These are phyloP conservation scores for Vigna hirtella DNA, from an alignment of 306 rosid species.

Conservation along the genomic window DNA sequence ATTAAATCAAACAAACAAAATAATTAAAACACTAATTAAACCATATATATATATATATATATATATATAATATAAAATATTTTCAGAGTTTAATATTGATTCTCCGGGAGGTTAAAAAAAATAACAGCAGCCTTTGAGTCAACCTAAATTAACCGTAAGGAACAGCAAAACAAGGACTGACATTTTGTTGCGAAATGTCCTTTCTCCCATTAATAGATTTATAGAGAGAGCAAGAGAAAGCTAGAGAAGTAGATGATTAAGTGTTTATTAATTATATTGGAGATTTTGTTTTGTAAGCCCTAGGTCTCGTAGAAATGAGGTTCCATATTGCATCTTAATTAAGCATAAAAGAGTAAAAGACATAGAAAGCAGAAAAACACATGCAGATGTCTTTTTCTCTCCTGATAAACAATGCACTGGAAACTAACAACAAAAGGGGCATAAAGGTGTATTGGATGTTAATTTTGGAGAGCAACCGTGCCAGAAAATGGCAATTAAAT, in stretches of 20 bases:
- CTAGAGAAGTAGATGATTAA: not conserved
- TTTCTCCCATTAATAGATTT: not conserved
- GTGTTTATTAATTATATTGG: not conserved
- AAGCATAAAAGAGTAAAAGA: constrained; percentile 11
- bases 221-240: not conserved
- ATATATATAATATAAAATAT: too few species aligned
- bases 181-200: constrained; percentile 23
- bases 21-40: too few species aligned
- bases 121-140: not conserved
- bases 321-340: not conserved
- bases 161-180: constrained; percentile 19
- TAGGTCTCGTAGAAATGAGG: constrained; percentile 26
- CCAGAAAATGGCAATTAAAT: constrained; percentile 41
- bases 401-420: constrained; percentile 21
- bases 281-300: constrained; percentile 47
- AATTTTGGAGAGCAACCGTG: constrained; percentile 21
- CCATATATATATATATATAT: too few species aligned
- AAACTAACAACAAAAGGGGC: constrained; percentile 30
- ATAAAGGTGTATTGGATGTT: constrained; percentile 23
- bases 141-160: constrained; percentile 27
- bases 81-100: not conserved
- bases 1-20: too few species aligned
- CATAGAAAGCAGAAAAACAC: not conserved
- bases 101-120: not conserved
- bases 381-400: constrained; percentile 6